Evolutionary conservation across 257 asterid genomes (phyloP), one percentile per base, ranked within the genome.

Genomic region (Anisodus tanguticus): DNA sequence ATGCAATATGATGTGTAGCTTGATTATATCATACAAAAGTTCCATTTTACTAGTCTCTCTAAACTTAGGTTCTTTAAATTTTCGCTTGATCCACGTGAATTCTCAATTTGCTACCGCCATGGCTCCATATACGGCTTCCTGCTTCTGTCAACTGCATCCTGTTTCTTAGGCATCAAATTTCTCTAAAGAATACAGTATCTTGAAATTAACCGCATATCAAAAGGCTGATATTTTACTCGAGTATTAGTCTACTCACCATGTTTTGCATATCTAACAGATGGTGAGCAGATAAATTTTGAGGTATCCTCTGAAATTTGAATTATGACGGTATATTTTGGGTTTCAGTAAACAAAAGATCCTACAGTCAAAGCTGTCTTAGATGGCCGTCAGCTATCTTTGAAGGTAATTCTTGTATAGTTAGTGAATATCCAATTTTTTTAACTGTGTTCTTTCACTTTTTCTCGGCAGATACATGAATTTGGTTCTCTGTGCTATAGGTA

Each of bases 351-450:
- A 39, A 97, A 91, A 89, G 99, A 97, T 88, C 99, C 97, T 81
- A 91, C 91, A 87, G 97, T 84, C 88, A 95, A 91, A 87, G 99
- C 99, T 86, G 99, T 97, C 83, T 88, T 97, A 85, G 98, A 97
- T 93, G 99, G 98, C 58, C 97, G 99, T 15, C 99, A 97, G 86
- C 90, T 97, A 86, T 98, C 99, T 79, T 88, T 97, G 89, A 97
- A 97, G 99, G 99, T 97, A 84, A 84, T 19, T 59, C 80, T n/a
- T 72, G 80, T 35, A 19, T 47, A 22, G 12, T 45, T 35, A 19
- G 57, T 76, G 39, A 35, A 47, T 39, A 79, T 57, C 53, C 67
- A 82, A 35, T 17, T 17, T 68, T 49, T 76, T 1, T 2, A 11
- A 67, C 57, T 37, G 72, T 77, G 7, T 85, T 22, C 84, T 26